Percentiles rank a stretch among this genome's conserved stretches.
Evolutionary conservation across 352 stramenopile species (phyloP).

Genomic region (Aphanomyces astaci): DNA sequence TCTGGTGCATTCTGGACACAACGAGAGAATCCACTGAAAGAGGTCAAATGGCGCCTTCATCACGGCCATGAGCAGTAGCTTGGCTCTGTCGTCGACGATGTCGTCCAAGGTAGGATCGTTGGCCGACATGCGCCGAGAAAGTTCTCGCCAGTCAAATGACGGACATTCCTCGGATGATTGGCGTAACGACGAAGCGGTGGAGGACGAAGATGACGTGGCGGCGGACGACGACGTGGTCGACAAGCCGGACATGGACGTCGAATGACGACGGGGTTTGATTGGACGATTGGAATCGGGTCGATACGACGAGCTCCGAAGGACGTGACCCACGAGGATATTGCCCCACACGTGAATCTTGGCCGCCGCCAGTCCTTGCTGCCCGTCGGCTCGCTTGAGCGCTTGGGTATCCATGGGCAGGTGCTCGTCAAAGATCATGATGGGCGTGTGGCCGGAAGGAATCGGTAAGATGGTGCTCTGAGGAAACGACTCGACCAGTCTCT

Average conservation of each 20-base stretch:
- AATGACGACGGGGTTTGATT: not conserved
- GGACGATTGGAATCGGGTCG: not conserved
- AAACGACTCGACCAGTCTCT: slow-evolving; percentile 9
- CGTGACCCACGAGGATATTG: slow-evolving; percentile 1
- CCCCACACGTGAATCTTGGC: slow-evolving; percentile 6
- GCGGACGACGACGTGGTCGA: too few relatives aligned
- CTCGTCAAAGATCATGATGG: not conserved
- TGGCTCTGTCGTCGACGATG: slow-evolving; percentile 31
- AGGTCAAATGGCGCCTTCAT: slow-evolving; percentile 3
- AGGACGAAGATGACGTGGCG: too few relatives aligned
- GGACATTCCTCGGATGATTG: too few relatives aligned
- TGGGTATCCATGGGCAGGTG: slow-evolving; percentile 5
- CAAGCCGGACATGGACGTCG: not conserved
- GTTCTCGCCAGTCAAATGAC: slow-evolving; percentile 1
- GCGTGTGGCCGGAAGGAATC: slow-evolving; percentile 1
- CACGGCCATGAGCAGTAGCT: slow-evolving; percentile 32
- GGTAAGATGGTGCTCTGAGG: not conserved
- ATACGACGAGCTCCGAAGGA: not conserved
- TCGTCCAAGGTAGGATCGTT: slow-evolving; percentile 29
- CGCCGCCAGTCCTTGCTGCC: not conserved
- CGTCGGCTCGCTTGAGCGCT: slow-evolving; percentile 17
- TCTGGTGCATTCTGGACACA: slow-evolving; percentile 34
- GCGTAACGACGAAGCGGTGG: too few relatives aligned
- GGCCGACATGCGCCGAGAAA: slow-evolving; percentile 29
- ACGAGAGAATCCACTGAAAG: slow-evolving; percentile 16